Evolutionary conservation across 1,139 yeast species (phyloP).

Genomic region (Pichia cactophila): DNA sequence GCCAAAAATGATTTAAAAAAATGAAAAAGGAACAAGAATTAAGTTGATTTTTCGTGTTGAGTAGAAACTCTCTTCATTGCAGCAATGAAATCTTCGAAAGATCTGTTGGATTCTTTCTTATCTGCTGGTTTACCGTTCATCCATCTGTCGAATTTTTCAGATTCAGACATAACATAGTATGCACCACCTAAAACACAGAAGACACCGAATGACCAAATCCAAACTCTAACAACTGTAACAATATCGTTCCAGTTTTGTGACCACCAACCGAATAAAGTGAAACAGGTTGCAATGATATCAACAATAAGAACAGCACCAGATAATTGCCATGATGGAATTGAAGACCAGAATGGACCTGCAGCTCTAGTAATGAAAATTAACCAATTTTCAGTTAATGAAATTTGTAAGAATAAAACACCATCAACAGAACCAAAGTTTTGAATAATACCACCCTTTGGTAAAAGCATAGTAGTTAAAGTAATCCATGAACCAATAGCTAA

Average conservation of each 20-base stretch:
- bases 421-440: slow-evolving; percentile 92
- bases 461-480: slow-evolving; percentile 83
- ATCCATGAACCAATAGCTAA: slow-evolving; percentile 91
- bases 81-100: slow-evolving; percentile 89
- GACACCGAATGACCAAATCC: slow-evolving; percentile 94
- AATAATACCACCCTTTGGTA: slow-evolving; percentile 81
- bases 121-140: slow-evolving; percentile 84
- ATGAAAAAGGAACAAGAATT: slow-evolving; percentile 5
- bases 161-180: slow-evolving; percentile 85
- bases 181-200: slow-evolving; percentile 96
- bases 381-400: slow-evolving; percentile 93
- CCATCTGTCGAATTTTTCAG: slow-evolving; percentile 82
- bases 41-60: slow-evolving; percentile 75
- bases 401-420: slow-evolving; percentile 87
- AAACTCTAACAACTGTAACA: slow-evolving; percentile 87
- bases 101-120: slow-evolving; percentile 62
- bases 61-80: slow-evolving; percentile 98
- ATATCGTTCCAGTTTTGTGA: slow-evolving; percentile 96
- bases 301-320: slow-evolving; percentile 86
- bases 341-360: slow-evolving; percentile 93
- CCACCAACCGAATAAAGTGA: slow-evolving; percentile 95
- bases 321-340: slow-evolving; percentile 90
- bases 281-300: slow-evolving; percentile 84
- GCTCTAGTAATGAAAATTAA: slow-evolving; percentile 93
- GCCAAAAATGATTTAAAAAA: background rate